Evolutionary conservation across 2,329 filamentous ascomycete species (phyloP).

Genomic region (Venturia asperata): DNA sequence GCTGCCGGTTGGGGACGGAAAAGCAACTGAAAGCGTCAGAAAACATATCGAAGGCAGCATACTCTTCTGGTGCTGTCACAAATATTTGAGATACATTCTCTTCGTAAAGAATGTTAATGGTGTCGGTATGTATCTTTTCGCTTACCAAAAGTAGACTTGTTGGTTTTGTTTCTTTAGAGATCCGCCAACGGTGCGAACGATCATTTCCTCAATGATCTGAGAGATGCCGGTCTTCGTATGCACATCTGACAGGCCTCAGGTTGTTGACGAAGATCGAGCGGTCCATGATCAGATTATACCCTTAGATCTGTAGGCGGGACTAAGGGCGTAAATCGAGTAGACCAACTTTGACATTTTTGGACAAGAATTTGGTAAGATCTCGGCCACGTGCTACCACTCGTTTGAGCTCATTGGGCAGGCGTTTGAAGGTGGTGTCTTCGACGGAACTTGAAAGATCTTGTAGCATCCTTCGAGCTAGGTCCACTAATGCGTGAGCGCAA

Average conservation of each 20-base stretch:
- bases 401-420: not conserved
- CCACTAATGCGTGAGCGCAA: not conserved
- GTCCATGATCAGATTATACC: not conserved
- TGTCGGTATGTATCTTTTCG: not conserved
- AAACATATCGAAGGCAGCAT: not conserved
- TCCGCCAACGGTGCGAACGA: not conserved
- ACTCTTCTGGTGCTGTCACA: not conserved
- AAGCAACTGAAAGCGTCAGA: not conserved
- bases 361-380: slow-evolving; percentile 2
- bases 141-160: too few relatives aligned
- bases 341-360: not conserved
- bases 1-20: not conserved
- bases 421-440: not conserved
- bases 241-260: not conserved
- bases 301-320: not conserved
- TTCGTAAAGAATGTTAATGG: not conserved
- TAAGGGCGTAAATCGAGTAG: not conserved
- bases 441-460: not conserved
- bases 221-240: not conserved
- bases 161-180: not conserved
- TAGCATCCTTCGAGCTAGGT: not conserved
- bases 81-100: not conserved
- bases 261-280: not conserved
- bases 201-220: not conserved
- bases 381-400: not conserved